Base-by-base conservation (phyloP, 495 filamentous ascomycete species). In the Baudoinia panamericana region DNA sequence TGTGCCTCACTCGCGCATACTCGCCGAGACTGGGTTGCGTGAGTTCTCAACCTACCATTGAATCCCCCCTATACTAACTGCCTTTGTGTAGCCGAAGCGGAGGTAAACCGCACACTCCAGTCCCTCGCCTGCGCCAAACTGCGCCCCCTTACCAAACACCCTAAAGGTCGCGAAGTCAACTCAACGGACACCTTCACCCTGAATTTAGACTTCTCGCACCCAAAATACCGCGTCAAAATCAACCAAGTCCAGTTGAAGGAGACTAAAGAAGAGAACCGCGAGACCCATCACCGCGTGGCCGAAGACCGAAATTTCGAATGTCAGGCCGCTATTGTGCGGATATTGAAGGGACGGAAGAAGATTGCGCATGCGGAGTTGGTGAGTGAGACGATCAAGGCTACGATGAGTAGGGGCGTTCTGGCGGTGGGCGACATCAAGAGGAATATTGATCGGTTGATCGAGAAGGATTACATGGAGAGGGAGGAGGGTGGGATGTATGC, bases 401-500 rank as follows among this genome's bases (percentile, higher is more conserved):
- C 90, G 12, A 84, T 74, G 64, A 78, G 65, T 29, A 69, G 92
- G 28, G 90, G 90, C 2, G 79, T 76, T 15, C 65, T 99, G 39
- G 85, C 93, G 53, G 69, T 83, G 37, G 64, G 60, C 10, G 85
- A 90, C 48, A 95, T 97, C 41, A 97, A 97, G 72, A 72, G 75
- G 64, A 90, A 95, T 57, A 94, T 97, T 57, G 90, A 96, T 53
- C 88, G 81, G 81, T 92, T 95, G 50, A 93, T 95, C 52, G 87
- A 95, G 57, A 94, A 93, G 63, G 87, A 95, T 43, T 95, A 93
- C 50, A 76, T 96, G 62, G 90, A 95, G 56, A 69, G 86, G 15
- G 71, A 69, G 44, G 84, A 88, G 35, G 75, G 65, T n/a, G 76
- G 75, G 26, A 64, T 63, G 26, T 96, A 96, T 59, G 69, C 63